These are phyloP conservation scores for Obelidium mucronatum DNA, from an alignment of 192 early-diverging fungal species.

Conservation along the genomic window DNA sequence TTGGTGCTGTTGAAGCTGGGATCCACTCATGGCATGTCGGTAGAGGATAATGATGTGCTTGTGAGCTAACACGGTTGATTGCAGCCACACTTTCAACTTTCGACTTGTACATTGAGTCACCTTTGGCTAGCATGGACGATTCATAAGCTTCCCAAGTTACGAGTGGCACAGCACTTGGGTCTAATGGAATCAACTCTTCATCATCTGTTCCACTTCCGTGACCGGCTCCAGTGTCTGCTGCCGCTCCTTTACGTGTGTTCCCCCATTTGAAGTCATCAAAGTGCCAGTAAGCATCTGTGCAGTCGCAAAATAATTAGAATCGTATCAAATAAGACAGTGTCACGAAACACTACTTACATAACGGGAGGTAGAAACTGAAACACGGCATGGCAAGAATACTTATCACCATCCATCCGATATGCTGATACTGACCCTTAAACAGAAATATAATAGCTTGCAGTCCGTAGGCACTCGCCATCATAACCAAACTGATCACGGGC, in stretches of 20 bases:
- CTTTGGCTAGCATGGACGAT: conserved; percentile 21
- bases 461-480: conserved; percentile 89
- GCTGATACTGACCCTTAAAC: conserved; percentile 77
- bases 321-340: neutral
- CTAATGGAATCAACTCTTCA: conserved; percentile 61
- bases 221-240: conserved; percentile 79
- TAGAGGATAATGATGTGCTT: neutral
- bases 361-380: conserved; percentile 69
- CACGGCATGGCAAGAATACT: conserved; percentile 90
- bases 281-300: conserved; percentile 88
- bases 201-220: conserved; percentile 53
- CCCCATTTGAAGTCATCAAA: conserved; percentile 99
- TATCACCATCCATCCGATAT: conserved; percentile 95
- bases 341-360: conserved; percentile 55
- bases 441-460: conserved; percentile 89
- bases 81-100: neutral
- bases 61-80: neutral
- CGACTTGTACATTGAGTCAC: neutral
- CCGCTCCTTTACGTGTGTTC: conserved; percentile 88
- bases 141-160: conserved; percentile 57
- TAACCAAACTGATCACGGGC: conserved; percentile 83
- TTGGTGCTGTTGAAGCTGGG: neutral
- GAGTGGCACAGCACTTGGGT: conserved; percentile 47
- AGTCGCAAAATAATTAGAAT: conserved; percentile 43
- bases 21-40: too few species aligned